A percentile compares a stretch with the other conserved stretches of the same genome.
phyloP scores from a whole-genome alignment of 2,329 filamentous ascomycete genomes.

The Epichloe baconii region DNA sequence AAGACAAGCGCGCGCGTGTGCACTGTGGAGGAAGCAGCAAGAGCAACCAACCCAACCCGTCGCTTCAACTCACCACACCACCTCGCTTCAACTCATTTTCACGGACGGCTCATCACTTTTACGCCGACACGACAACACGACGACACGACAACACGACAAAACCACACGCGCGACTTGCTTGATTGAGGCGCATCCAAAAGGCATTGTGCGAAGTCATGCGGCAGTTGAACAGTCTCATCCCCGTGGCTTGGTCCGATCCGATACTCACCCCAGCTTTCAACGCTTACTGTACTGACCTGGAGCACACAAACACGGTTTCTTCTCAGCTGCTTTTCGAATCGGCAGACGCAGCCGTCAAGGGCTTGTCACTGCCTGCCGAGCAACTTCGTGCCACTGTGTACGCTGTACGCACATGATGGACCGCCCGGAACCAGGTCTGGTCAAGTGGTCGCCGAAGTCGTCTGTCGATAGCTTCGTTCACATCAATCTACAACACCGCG shows the following conservation, averaged over 20 bases:
- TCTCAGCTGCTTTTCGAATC: neutral
- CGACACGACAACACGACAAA: too few relatives aligned
- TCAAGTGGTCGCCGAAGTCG: conserved; percentile 53
- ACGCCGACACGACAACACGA: neutral
- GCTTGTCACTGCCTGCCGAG: neutral
- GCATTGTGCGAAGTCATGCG: conserved; percentile 2
- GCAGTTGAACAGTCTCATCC: neutral
- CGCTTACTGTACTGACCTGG: too few relatives aligned
- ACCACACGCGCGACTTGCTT: neutral
- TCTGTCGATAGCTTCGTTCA: conserved; percentile 48
- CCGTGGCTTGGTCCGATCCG: too few relatives aligned
- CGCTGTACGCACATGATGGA: conserved; percentile 28
- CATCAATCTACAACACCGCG: conserved; percentile 49
- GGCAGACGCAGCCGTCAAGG: neutral
- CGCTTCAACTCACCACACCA: neutral
- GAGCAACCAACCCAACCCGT: neutral
- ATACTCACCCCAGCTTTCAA: too few relatives aligned
- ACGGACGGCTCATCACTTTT: neutral
- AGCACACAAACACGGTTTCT: neutral
- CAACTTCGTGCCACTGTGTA: too few relatives aligned
- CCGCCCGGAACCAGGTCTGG: conserved; percentile 47
- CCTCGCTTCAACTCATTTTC: neutral
- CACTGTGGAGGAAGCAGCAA: too few relatives aligned
- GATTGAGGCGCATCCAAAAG: too few relatives aligned
- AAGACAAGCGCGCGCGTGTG: neutral